Base-by-base conservation (phyloP, 495 filamentous ascomycete species). In the Mytilinidion resinicola region DNA sequence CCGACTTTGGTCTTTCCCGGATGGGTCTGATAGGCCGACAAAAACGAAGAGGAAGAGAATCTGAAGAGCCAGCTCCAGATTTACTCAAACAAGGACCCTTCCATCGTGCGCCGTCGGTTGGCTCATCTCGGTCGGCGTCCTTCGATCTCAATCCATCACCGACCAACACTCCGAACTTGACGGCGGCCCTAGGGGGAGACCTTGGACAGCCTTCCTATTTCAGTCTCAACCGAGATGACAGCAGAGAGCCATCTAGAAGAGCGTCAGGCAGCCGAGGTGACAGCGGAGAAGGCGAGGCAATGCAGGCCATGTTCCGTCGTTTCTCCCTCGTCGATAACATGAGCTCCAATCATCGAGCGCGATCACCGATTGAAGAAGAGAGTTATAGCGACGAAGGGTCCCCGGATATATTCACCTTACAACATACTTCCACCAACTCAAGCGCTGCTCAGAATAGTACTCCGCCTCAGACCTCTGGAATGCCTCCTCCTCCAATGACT, bases 1-100 rank as follows among this genome's bases (percentile, higher is more conserved):
- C 93, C 5, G 93, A 98, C 73, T 98, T 98, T 74, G 93, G 93
- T 44, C 76, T 98, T 30, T 98, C 93, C 15, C 85, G 93, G 33
- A 98, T 98, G 95, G 93, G 95, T 65, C 77, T 98, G 41, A 86
- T 98, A 55, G 93, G 93, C 49, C 88, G 93, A 58, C 93, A 97
- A 69, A 97, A 97, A 74, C 83, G 95, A 63, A 88, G 90, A 11
- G 78, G 95, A 52, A 90, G 90, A 69, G 82, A 79, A 58, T 68
- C 83, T 38, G 83, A 85, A 39, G 91, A 96, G 54, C 82, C 87
- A 47, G 89, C 85, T 0, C 92, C 91, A 8, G 93, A 98, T 73
- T 74, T 96, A 33, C 81, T 97, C 38, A 96, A 93, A 69, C 86
- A 93, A 63, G 90, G 91, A 0, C 89, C 95, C 8, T 97, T 97